These are phyloP conservation scores for Penicillium vulpinum DNA, from an alignment of 2,329 filamentous ascomycete species.

Conservation along the genomic window DNA sequence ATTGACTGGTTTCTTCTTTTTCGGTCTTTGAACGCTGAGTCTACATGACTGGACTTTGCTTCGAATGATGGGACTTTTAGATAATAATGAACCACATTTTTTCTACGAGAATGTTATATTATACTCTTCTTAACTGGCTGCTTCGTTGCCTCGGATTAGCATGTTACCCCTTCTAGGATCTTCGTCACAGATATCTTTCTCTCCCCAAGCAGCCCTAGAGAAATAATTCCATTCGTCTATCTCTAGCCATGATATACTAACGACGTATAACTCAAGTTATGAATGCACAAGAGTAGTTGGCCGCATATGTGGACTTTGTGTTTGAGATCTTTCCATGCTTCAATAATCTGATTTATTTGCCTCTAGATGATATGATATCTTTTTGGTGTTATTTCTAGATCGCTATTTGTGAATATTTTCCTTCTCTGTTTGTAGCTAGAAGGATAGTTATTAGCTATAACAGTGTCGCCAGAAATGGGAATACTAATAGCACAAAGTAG, in stretches of 20 bases:
- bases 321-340: no score
- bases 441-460: neutral
- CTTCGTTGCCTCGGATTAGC: neutral
- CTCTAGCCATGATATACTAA: neutral
- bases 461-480: neutral
- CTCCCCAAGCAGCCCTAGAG: neutral
- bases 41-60: neutral
- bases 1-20: neutral
- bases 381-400: no score
- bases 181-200: neutral
- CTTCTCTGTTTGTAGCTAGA: no score
- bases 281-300: no score
- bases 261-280: neutral
- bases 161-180: no score
- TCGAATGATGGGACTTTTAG: neutral
- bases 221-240: neutral
- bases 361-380: no score
- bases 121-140: neutral
- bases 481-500: neutral
- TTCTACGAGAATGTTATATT: neutral
- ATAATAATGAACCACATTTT: slow-evolving; percentile 1
- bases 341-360: no score
- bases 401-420: no score
- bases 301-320: no score
- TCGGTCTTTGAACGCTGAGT: neutral